phyloP scores from a whole-genome alignment of 2,329 filamentous ascomycete species.

The Tolypocladium nubicola region DNA sequence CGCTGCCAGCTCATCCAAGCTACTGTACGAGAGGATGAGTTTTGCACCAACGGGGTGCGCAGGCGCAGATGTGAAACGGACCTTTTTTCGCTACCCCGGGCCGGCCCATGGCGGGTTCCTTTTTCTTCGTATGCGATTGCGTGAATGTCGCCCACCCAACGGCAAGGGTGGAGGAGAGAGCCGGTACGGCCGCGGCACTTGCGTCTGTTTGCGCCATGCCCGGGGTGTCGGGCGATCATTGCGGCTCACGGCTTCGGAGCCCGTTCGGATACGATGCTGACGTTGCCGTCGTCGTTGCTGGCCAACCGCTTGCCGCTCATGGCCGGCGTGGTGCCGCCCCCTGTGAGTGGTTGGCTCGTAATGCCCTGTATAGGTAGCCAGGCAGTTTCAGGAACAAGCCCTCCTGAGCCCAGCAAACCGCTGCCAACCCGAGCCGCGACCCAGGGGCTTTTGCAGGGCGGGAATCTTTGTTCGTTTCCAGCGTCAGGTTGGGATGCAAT shows the following conservation, averaged over 20 bases:
- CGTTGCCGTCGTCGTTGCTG: background rate
- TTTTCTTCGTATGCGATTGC: background rate
- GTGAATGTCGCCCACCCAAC: background rate
- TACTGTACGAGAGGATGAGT: background rate
- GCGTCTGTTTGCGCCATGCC: background rate
- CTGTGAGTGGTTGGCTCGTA: background rate
- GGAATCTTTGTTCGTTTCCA: background rate
- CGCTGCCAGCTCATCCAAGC: background rate
- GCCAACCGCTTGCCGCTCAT: background rate
- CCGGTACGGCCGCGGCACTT: background rate
- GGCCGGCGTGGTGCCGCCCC: background rate
- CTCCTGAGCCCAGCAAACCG: background rate
- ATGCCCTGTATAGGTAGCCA: background rate
- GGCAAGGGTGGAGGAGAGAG: background rate
- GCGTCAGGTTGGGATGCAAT: background rate
- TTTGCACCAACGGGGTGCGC: background rate
- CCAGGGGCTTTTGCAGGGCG: background rate
- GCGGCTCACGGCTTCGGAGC: background rate
- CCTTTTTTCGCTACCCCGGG: background rate
- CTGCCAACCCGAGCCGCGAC: background rate
- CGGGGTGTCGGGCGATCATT: background rate
- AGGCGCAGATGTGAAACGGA: background rate
- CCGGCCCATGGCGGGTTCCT: background rate
- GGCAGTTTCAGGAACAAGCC: too few species aligned
- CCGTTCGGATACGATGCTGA: background rate